Conservation (phyloP, 306 rosid genomes). For the Medicago arabica region DNA sequence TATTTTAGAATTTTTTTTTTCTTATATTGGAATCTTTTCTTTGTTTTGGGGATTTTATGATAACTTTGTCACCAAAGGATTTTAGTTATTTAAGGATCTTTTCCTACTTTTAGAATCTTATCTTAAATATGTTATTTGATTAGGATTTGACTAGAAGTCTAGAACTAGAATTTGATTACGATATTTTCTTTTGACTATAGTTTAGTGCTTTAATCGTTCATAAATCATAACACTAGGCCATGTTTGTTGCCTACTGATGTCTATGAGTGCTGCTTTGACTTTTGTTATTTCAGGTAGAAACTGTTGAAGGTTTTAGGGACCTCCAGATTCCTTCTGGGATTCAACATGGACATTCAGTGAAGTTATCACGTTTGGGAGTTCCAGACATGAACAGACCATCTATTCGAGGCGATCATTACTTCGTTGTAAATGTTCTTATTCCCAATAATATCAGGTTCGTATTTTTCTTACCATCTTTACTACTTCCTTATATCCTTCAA, state of each 20-base stretch:
- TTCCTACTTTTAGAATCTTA: slow-evolving; percentile 1
- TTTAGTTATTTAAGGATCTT: slow-evolving; percentile 22
- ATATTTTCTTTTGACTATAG: not conserved
- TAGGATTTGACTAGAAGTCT: slow-evolving; percentile 4
- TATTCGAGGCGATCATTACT: slow-evolving; percentile 87
- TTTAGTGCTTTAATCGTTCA: slow-evolving; percentile 28
- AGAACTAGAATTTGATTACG: not conserved
- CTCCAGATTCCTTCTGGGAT: slow-evolving; percentile 82
- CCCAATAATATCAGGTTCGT: slow-evolving; percentile 81
- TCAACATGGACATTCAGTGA: slow-evolving; percentile 88
- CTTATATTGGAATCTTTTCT: slow-evolving; percentile 16
- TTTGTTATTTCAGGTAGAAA: slow-evolving; percentile 73
- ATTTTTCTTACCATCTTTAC: slow-evolving; percentile 23
- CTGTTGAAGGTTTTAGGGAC: slow-evolving; percentile 81
- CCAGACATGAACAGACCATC: slow-evolving; percentile 82
- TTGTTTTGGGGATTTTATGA: not conserved
- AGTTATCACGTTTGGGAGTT: slow-evolving; percentile 72
- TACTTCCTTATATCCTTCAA: slow-evolving; percentile 7
- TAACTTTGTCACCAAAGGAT: not conserved
- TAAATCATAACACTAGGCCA: slow-evolving; percentile 28
- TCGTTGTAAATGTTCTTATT: slow-evolving; percentile 74
- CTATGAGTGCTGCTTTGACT: slow-evolving; percentile 35
- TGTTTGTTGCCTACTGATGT: not conserved
- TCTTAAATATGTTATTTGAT: not conserved
- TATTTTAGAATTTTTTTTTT: slow-evolving; percentile 7